phyloP scores from a whole-genome alignment of 2,329 filamentous ascomycete genomes.

The Xylariaceae sp. region DNA sequence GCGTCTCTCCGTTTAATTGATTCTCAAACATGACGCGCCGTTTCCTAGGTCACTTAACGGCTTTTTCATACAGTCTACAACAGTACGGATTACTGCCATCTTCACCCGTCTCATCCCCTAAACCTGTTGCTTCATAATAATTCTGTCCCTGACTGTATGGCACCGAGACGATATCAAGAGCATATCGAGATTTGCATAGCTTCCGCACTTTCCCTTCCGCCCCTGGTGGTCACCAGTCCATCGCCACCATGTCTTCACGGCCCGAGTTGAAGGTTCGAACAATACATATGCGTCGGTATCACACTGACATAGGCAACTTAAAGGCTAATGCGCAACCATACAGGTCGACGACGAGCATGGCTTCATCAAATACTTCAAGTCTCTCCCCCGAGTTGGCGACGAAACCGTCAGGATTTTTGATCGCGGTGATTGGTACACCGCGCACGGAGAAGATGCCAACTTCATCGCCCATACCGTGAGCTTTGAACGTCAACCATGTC shows the following conservation, averaged over 20 bases:
- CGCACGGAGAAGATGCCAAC: constrained; percentile 80
- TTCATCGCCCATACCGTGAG: constrained; percentile 75
- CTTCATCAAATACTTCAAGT: constrained; percentile 95
- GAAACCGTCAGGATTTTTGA: constrained; percentile 90
- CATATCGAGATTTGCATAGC: no score
- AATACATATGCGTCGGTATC: neutral
- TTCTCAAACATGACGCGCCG: constrained; percentile 21
- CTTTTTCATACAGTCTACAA: neutral
- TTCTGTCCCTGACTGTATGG: no score
- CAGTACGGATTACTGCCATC: neutral
- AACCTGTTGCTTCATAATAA: neutral
- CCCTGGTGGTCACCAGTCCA: neutral
- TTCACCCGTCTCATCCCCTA: no score
- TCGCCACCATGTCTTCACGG: constrained; percentile 45
- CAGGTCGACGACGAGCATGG: constrained; percentile 94
- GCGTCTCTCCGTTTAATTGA: constrained; percentile 29
- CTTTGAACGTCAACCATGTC: neutral
- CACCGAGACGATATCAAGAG: no score
- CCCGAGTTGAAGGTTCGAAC: constrained; percentile 47
- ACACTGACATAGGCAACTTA: neutral
- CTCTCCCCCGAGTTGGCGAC: constrained; percentile 65
- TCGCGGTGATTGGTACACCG: constrained; percentile 90
- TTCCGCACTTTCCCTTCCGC: no score
- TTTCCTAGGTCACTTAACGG: constrained; percentile 2
- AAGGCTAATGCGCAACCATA: neutral